These are phyloP conservation scores for Aspergillus vadensis DNA, from an alignment of 2,329 filamentous ascomycete genomes.

Conservation along the genomic window DNA sequence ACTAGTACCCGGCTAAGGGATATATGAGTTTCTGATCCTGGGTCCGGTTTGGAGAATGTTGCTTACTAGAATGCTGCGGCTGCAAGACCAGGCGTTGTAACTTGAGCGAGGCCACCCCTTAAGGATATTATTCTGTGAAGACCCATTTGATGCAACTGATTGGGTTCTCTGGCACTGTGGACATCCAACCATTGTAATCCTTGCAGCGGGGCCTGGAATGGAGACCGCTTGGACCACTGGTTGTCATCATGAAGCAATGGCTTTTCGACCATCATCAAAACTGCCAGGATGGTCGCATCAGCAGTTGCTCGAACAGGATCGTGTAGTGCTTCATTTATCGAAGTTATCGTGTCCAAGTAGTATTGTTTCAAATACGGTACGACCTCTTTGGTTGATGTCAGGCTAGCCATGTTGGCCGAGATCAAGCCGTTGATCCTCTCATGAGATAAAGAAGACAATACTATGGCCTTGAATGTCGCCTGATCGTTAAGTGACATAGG, in stretches of 20 bases:
- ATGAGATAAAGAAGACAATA: not conserved
- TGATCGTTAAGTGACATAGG: not conserved
- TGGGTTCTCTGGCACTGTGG: slow-evolving; percentile 1
- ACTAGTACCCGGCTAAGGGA: slow-evolving; percentile 2
- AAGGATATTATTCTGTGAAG: slow-evolving; percentile 1
- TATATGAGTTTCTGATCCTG: too few relatives aligned
- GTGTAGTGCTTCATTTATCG: not conserved
- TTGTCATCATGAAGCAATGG: not conserved
- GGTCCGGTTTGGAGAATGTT: not conserved
- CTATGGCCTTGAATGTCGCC: not conserved
- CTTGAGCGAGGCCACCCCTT: not conserved
- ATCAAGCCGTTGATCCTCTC: not conserved
- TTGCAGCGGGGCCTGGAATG: slow-evolving; percentile 1
- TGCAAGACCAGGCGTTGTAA: not conserved
- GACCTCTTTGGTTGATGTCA: not conserved
- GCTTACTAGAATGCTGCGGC: slow-evolving; percentile 8
- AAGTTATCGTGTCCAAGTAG: not conserved
- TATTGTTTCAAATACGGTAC: not conserved
- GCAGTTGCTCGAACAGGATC: not conserved
- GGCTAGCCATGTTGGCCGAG: too few relatives aligned
- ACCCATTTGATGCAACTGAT: slow-evolving; percentile 3
- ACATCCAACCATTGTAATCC: slow-evolving; percentile 8
- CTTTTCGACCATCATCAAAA: slow-evolving; percentile 7
- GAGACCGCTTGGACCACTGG: not conserved
- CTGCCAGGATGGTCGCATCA: slow-evolving; percentile 4